Evolutionary conservation across 2,329 filamentous ascomycete genomes (phyloP).

Genomic region (Colletotrichum sp.): DNA sequence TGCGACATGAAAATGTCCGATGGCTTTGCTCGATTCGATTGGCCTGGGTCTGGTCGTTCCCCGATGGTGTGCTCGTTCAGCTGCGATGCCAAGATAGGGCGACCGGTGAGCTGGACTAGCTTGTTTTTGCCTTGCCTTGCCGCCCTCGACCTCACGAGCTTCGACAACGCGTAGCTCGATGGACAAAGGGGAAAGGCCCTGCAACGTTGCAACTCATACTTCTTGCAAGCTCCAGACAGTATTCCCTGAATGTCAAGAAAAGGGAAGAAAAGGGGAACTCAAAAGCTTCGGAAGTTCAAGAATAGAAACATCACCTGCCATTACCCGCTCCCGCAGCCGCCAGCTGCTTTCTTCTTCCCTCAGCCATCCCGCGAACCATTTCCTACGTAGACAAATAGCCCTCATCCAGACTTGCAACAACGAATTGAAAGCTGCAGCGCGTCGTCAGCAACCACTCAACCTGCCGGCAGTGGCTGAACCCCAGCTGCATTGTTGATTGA

Average conservation of each 20-base stretch:
- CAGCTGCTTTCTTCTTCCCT: neutral
- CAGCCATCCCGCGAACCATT: neutral
- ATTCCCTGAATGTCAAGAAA: neutral
- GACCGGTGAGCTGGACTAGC: neutral
- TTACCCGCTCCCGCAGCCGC: neutral
- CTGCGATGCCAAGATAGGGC: neutral
- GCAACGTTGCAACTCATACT: neutral
- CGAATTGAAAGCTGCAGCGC: neutral
- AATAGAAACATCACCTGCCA: neutral
- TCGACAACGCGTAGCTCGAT: neutral
- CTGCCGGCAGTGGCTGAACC: neutral
- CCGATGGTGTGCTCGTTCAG: neutral
- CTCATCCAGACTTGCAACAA: neutral
- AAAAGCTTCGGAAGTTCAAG: neutral
- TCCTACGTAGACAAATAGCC: neutral
- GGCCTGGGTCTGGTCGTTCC: neutral
- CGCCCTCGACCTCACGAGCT: neutral
- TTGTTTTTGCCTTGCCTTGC: neutral
- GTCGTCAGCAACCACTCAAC: neutral
- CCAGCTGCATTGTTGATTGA: neutral
- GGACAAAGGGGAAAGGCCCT: neutral
- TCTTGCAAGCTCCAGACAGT: neutral
- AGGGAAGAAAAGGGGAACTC: neutral
- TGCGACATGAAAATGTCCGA: neutral
- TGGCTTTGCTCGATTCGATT: neutral